These are phyloP conservation scores for Geosmithia putterillii DNA, from an alignment of 2,329 filamentous ascomycete genomes.

Conservation along the genomic window DNA sequence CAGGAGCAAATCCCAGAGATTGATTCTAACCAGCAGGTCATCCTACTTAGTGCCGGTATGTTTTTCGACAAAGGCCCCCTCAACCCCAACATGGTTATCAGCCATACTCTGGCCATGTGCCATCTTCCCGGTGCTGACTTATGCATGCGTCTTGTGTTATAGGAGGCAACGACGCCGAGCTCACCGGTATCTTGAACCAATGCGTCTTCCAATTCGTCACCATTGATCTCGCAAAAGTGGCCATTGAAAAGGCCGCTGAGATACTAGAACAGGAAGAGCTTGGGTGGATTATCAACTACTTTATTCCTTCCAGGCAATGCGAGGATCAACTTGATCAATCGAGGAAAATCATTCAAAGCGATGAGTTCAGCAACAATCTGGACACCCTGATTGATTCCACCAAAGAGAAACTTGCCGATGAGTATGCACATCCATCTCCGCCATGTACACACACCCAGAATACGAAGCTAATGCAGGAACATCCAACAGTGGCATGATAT, in stretches of 20 bases:
- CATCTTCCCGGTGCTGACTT: too few relatives aligned
- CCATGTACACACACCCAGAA: background rate
- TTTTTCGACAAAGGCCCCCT: background rate
- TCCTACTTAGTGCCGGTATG: constrained; percentile 5
- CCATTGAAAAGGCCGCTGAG: background rate
- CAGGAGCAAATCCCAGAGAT: constrained; percentile 6
- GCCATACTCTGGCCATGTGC: too few relatives aligned
- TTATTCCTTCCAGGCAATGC: too few relatives aligned
- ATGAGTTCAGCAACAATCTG: background rate
- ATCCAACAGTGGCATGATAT: background rate
- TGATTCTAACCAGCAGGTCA: constrained; percentile 3
- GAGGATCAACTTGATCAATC: background rate
- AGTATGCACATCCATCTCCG: background rate
- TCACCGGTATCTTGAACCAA: constrained; percentile 8
- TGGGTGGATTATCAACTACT: too few relatives aligned
- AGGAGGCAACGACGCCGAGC: constrained; percentile 2
- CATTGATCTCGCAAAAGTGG: background rate
- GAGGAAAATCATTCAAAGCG: background rate
- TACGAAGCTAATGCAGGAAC: background rate
- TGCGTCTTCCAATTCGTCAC: constrained; percentile 4
- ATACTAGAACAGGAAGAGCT: background rate
- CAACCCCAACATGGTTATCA: too few relatives aligned
- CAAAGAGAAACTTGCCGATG: background rate
- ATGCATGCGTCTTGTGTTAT: too few relatives aligned
- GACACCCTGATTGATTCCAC: background rate